These are phyloP conservation scores for Phylloboletellus chloephorus DNA, from an alignment of 1,284 basidiomycete genomes.

Conservation along the genomic window DNA sequence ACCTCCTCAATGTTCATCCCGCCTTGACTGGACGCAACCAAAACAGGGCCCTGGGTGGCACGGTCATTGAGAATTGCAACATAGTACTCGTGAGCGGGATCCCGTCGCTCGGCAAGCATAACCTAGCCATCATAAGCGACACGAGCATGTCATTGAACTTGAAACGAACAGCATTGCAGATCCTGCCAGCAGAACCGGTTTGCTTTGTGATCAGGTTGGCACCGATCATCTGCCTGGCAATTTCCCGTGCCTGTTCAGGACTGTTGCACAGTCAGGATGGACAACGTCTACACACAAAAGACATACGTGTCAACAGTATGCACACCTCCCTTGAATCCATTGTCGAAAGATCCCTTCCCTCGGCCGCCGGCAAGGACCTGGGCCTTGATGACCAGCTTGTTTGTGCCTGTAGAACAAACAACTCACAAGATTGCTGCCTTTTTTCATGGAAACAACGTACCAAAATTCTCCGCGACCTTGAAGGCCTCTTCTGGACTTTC, in stretches of 20 bases:
- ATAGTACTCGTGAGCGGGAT: conserved; percentile 97
- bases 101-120: conserved; percentile 95
- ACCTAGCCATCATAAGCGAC: conserved; percentile 48
- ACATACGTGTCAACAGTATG: conserved; percentile 87
- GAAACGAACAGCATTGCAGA: conserved; percentile 85
- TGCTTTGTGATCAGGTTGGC: conserved; percentile 98
- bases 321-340: conserved; percentile 95
- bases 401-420: conserved; percentile 42
- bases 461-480: conserved; percentile 84
- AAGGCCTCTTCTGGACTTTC: conserved; percentile 88
- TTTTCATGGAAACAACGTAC: conserved; percentile 36
- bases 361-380: conserved; percentile 98
- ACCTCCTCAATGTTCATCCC: conserved; percentile 99
- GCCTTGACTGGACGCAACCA: conserved; percentile 91
- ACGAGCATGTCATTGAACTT: conserved; percentile 11
- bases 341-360: conserved; percentile 97
- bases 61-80: conserved; percentile 97
- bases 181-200: conserved; percentile 86
- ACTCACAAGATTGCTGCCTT: neutral
- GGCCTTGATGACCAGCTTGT: conserved; percentile 90
- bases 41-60: conserved; percentile 80
- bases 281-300: neutral
- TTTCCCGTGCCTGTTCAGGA: conserved; percentile 84
- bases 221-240: conserved; percentile 92
- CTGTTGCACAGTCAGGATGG: conserved; percentile 38